phyloP scores from a whole-genome alignment of 768 basidiomycete genomes.

The Pilatotrama ljubarskyi region DNA sequence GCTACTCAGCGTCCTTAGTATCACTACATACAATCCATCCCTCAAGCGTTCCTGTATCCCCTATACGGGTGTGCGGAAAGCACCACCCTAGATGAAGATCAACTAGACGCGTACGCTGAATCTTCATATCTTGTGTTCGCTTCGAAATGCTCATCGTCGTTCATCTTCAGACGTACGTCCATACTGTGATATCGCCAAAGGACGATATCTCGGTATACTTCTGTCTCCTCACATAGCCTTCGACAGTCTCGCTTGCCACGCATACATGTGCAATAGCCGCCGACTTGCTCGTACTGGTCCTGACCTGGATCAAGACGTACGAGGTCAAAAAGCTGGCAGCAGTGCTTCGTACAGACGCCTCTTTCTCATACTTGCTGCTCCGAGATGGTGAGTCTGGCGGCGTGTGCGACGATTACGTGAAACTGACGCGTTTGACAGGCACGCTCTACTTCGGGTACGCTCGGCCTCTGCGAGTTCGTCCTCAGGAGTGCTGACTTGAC shows the following conservation, averaged over 20 bases:
- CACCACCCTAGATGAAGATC: background rate
- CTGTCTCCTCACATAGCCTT: background rate
- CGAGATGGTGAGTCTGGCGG: conserved; percentile 15
- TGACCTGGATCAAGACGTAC: conserved; percentile 20
- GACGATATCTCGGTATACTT: background rate
- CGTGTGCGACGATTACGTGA: too few species aligned
- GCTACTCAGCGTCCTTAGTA: background rate
- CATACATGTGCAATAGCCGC: conserved; percentile 10
- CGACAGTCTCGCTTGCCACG: conserved; percentile 2
- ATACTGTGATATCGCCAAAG: background rate
- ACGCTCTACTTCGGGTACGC: conserved; percentile 7
- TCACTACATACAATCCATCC: conserved; percentile 5
- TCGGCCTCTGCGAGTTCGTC: background rate
- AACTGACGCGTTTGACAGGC: background rate
- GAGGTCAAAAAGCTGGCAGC: conserved; percentile 1
- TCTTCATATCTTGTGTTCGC: background rate
- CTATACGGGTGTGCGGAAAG: conserved; percentile 10
- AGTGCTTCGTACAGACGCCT: background rate
- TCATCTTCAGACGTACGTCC: background rate
- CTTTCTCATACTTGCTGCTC: conserved; percentile 5
- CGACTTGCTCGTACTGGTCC: conserved; percentile 16
- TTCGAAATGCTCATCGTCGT: background rate
- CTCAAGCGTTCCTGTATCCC: background rate
- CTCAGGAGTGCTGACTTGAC: background rate
- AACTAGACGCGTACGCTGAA: background rate